Base-by-base conservation (phyloP, 768 basidiomycete genomes). In the Termitomyces sp. region DNA sequence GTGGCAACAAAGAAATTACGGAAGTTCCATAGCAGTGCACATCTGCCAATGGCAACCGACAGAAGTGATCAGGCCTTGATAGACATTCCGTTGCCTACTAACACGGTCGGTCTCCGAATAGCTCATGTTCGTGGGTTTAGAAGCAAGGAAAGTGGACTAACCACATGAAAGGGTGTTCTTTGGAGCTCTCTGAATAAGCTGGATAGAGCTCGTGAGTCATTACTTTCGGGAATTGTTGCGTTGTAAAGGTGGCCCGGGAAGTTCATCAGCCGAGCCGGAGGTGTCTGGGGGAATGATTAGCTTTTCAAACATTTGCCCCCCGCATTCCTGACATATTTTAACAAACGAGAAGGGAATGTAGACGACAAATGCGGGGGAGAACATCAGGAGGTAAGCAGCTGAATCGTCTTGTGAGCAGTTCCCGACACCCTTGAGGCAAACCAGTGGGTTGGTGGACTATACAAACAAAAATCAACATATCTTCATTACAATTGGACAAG, bases 391-490 rank as follows among this genome's bases (percentile, higher is more conserved):
- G 23, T 36, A 48, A 48, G 47, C 35, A 38, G 32, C 16, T 25
- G 10, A 3, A 49, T 38, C 13, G 47, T 35, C 47, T 36, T 48
- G 23, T 25, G 33, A 48, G 20, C 35, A 25, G 33, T n/a, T 35
- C 32, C 11, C 33, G 32, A 35, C 46, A 22, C 46, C 32, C 46
- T 35, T 23, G 3, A 48, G 33, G 23, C 15, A 16, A 35, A 35
- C 15, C 13, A 43, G 25, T 43, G 16, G 10, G 15, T 43, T 43
- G 42, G 48, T 35, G 33, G n/a, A 48, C 48, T 49, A 38, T 18
- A 42, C 41, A 63, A 63, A 63, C 54, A 60, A 38, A 51, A 40
- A 52, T 53, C 60, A 61, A 58, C 60, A 61, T 56, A 20, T 33
- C 20, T 31, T 53, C 52, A 41, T 54, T 20, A 40, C 36, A 47